phyloP scores from a whole-genome alignment of 306 rosid species.

The Cucumis sativus region Cucumber_9930_V3 NC_026658.2:1549501-1550000 shows the following conservation, averaged over 20 bases:
- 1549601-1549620: background rate
- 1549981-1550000: background rate
- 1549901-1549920: background rate
- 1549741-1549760: constrained; percentile 26
- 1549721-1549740: constrained; percentile 7
- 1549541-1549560: background rate
- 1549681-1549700: background rate
- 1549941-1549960: background rate
- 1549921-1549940: background rate
- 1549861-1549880: background rate
- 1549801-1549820: background rate
- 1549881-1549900: background rate
- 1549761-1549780: constrained; percentile 21
- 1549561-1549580: background rate
- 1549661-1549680: background rate
- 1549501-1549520: background rate
- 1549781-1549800: constrained; percentile 3
- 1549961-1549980: background rate
- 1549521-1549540: background rate
- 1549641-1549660: background rate
- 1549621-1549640: background rate
- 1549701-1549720: background rate
- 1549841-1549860: background rate
- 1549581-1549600: background rate
- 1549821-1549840: background rate